These are phyloP conservation scores for Chrysoporthe deuterocubensis DNA, from an alignment of 2,329 filamentous ascomycete genomes.

Conservation along the genomic window DNA sequence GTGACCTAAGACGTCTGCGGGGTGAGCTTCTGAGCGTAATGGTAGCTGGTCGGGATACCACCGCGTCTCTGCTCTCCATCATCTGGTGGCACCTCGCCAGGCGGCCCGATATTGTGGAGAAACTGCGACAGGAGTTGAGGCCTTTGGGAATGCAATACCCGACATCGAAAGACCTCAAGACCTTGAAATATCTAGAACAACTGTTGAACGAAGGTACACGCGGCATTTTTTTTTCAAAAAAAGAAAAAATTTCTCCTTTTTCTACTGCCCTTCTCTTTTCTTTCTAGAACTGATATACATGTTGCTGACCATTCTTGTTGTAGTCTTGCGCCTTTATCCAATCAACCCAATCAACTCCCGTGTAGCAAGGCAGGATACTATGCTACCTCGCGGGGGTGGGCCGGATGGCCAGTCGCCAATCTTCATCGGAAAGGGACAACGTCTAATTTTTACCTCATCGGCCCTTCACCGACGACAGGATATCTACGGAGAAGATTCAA, in stretches of 20 bases:
- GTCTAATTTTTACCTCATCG: too few relatives aligned
- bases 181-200: conserved; percentile 50
- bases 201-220: conserved; percentile 51
- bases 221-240: not conserved
- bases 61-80: conserved; percentile 36
- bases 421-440: too few relatives aligned
- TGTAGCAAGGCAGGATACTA: conserved; percentile 46
- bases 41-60: conserved; percentile 40
- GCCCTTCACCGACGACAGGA: too few relatives aligned
- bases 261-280: too few relatives aligned
- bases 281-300: too few relatives aligned
- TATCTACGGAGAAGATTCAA: too few relatives aligned
- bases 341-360: conserved; percentile 49
- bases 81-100: conserved; percentile 38
- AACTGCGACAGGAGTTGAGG: conserved; percentile 43
- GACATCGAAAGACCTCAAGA: conserved; percentile 48
- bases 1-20: conserved; percentile 36
- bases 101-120: conserved; percentile 41
- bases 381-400: conserved; percentile 52
- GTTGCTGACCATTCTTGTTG: not conserved
- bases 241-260: too few relatives aligned
- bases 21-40: conserved; percentile 39
- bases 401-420: conserved; percentile 37
- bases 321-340: conserved; percentile 48
- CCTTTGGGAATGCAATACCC: conserved; percentile 37